These are phyloP conservation scores for Agrocybe pediades DNA, from an alignment of 768 basidiomycete genomes.

Conservation along the genomic window DNA sequence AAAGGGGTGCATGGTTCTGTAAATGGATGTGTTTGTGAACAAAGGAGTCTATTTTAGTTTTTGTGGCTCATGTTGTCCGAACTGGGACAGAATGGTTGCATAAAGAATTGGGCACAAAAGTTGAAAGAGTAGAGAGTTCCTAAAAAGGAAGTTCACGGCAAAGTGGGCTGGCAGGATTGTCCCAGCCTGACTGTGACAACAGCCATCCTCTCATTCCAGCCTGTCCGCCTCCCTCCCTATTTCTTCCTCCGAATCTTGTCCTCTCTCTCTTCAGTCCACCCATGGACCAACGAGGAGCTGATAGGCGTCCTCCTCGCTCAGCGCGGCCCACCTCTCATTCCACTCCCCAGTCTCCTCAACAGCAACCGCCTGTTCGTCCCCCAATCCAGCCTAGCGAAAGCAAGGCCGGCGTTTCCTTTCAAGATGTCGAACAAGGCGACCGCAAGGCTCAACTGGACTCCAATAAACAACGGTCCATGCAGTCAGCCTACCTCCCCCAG, in stretches of 20 bases:
- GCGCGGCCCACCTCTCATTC: constrained; percentile 46
- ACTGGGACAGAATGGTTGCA: not conserved
- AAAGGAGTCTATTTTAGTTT: too few species aligned
- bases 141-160: constrained; percentile 19
- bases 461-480: constrained; percentile 49
- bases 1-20: too few species aligned
- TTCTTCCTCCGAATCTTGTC: constrained; percentile 18
- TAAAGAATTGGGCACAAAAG: constrained; percentile 9
- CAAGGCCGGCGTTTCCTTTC: constrained; percentile 65
- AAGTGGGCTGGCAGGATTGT: constrained; percentile 11
- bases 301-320: constrained; percentile 57
- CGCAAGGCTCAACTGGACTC: constrained; percentile 58
- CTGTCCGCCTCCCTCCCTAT: constrained; percentile 23
- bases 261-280: constrained; percentile 10
- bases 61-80: not conserved
- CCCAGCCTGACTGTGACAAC: constrained; percentile 24
- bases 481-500: constrained; percentile 43
- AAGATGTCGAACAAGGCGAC: constrained; percentile 69
- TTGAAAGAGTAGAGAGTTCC: constrained; percentile 7
- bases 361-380: constrained; percentile 34
- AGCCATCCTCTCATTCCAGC: constrained; percentile 17
- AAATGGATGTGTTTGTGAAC: too few species aligned
- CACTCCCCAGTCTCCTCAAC: constrained; percentile 39
- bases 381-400: constrained; percentile 35
- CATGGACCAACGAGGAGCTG: constrained; percentile 43